Evolutionary conservation across 2,329 filamentous ascomycete species (phyloP).

Genomic region (Blastomyces emzantsi): DNA sequence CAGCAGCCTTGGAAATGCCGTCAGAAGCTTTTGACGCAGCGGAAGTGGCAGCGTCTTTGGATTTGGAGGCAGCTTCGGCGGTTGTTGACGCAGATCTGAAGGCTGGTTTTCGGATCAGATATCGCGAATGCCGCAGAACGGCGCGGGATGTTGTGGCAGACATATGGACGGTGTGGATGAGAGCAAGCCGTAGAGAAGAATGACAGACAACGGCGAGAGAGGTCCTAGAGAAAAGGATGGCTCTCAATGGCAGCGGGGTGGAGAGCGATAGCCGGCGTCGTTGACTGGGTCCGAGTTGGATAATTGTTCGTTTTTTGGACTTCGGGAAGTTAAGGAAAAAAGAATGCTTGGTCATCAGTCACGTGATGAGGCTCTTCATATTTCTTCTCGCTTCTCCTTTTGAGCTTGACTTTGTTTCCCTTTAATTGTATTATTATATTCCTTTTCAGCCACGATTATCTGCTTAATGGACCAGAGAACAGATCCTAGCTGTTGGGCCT

Average conservation of each 20-base stretch:
- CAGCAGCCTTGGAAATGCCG: constrained; percentile 71
- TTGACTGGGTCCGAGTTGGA: constrained; percentile 31
- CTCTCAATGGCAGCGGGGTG: constrained; percentile 34
- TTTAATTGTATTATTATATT: background rate
- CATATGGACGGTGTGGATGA: constrained; percentile 29
- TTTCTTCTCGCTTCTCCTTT: background rate
- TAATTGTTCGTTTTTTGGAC: constrained; percentile 17
- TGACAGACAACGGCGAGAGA: constrained; percentile 22
- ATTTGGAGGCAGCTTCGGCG: constrained; percentile 38
- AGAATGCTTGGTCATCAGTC: background rate
- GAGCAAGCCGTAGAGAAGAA: constrained; percentile 17
- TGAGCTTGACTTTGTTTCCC: background rate
- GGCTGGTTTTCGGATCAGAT: constrained; percentile 38
- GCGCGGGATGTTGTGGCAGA: constrained; percentile 37
- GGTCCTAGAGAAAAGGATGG: constrained; percentile 25
- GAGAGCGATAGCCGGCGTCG: constrained; percentile 24
- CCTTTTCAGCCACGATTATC: background rate
- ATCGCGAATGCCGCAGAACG: constrained; percentile 40
- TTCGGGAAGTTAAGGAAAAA: constrained; percentile 36
- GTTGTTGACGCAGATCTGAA: constrained; percentile 42
- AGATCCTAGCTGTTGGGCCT: background rate
- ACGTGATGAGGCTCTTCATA: constrained; percentile 1
- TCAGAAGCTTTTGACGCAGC: constrained; percentile 59
- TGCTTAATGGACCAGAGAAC: background rate
- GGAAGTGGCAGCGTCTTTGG: constrained; percentile 36